phyloP scores from a whole-genome alignment of 2,329 filamentous ascomycete species.

The Botrytis fragariae region DNA sequence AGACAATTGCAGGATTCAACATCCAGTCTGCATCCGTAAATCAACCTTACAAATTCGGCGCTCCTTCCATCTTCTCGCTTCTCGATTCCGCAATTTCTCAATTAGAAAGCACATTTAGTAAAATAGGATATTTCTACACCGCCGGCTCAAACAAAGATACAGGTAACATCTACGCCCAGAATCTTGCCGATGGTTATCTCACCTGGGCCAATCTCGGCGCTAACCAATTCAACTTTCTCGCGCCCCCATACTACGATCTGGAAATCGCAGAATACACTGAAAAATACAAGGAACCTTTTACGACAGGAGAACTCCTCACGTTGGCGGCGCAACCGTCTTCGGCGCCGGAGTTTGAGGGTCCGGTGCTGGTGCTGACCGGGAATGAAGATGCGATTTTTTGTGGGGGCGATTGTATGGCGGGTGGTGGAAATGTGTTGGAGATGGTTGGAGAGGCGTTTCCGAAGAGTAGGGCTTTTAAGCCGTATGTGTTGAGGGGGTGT shows the following conservation, averaged over 20 bases:
- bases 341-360: not conserved
- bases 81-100: not conserved
- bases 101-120: not conserved
- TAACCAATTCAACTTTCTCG: constrained; percentile 15
- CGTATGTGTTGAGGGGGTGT: not conserved
- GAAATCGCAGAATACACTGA: constrained; percentile 2
- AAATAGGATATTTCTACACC: not conserved
- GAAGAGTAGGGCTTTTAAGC: not conserved
- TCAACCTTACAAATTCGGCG: not conserved
- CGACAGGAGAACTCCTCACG: not conserved
- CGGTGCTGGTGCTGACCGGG: not conserved
- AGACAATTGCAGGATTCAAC: constrained; percentile 9
- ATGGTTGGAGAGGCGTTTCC: not conserved
- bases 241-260: constrained; percentile 9
- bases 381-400: constrained; percentile 14
- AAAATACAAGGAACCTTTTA: not conserved
- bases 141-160: not conserved
- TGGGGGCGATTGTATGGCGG: not conserved
- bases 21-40: not conserved
- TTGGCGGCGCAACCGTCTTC: not conserved
- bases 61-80: not conserved
- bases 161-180: not conserved
- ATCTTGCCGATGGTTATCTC: constrained; percentile 11
- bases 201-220: constrained; percentile 13
- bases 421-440: not conserved